These are phyloP conservation scores for Annulohypoxylon truncatum DNA, from an alignment of 2,329 filamentous ascomycete species.

Conservation along the genomic window DNA sequence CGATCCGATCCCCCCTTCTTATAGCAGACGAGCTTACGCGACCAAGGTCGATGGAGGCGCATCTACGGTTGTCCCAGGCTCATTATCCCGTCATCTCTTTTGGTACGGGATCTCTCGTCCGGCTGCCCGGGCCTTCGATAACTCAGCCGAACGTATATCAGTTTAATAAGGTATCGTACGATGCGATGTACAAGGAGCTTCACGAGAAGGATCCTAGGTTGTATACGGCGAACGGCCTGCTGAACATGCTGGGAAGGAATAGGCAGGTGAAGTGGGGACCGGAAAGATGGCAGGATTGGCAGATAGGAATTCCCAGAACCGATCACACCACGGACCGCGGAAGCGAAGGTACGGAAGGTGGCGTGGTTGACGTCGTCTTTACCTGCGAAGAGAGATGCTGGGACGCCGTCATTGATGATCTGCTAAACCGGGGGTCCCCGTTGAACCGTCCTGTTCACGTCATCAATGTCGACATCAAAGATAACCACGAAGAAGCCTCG, in stretches of 20 bases:
- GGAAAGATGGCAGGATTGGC: slow-evolving; percentile 98
- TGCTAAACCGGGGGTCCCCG: slow-evolving; percentile 84
- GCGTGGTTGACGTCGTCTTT: slow-evolving; percentile 92
- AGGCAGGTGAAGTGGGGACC: slow-evolving; percentile 93
- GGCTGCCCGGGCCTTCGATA: slow-evolving; percentile 90
- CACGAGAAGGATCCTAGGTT: slow-evolving; percentile 85
- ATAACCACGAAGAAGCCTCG: slow-evolving; percentile 96
- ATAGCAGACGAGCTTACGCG: slow-evolving; percentile 28
- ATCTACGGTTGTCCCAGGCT: slow-evolving; percentile 87
- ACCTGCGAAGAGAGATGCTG: slow-evolving; percentile 98
- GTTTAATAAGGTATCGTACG: slow-evolving; percentile 97
- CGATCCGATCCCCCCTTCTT: background rate
- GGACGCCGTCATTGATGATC: slow-evolving; percentile 96
- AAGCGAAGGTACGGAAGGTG: slow-evolving; percentile 83
- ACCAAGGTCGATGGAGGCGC: slow-evolving; percentile 94
- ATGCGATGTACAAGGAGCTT: slow-evolving; percentile 93
- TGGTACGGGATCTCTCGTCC: slow-evolving; percentile 93
- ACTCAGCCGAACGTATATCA: slow-evolving; percentile 96
- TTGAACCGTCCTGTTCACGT: slow-evolving; percentile 95
- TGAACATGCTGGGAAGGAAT: slow-evolving; percentile 96
- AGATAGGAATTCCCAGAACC: slow-evolving; percentile 83
- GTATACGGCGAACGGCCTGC: slow-evolving; percentile 90
- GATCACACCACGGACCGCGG: slow-evolving; percentile 82
- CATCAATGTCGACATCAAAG: slow-evolving; percentile 98
- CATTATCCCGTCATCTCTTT: slow-evolving; percentile 97